These are phyloP conservation scores for Graphilbum fragrans DNA, from an alignment of 2,329 filamentous ascomycete genomes.

Conservation along the genomic window DNA sequence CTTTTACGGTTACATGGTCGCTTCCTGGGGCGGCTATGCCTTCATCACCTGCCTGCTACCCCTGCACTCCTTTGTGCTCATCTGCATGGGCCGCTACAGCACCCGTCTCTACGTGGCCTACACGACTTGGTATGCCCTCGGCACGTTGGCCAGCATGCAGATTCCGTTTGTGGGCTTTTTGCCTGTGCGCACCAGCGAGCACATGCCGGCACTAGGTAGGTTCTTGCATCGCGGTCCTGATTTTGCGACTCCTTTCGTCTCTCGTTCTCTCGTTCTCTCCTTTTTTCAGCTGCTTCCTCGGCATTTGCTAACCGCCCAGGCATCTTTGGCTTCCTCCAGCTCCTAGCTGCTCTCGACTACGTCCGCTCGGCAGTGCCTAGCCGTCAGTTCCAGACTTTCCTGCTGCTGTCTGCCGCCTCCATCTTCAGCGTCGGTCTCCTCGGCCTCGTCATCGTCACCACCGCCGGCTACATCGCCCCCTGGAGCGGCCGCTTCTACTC, in stretches of 20 bases:
- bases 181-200: conserved; percentile 92
- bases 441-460: conserved; percentile 65
- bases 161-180: conserved; percentile 97
- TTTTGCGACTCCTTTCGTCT: neutral
- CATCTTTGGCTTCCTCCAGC: conserved; percentile 89
- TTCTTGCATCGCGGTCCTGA: too few species aligned
- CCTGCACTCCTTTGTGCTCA: conserved; percentile 83
- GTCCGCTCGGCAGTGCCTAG: conserved; percentile 78
- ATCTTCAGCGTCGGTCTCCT: conserved; percentile 70
- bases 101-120: conserved; percentile 90
- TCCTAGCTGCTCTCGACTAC: conserved; percentile 86
- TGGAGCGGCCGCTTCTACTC: conserved; percentile 99
- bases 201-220: conserved; percentile 90
- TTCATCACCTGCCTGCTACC: conserved; percentile 98
- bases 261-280: conserved; percentile 1
- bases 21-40: conserved; percentile 97
- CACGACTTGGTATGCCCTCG: conserved; percentile 94
- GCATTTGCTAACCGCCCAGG: conserved; percentile 33
- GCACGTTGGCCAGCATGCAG: conserved; percentile 96
- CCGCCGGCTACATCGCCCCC: conserved; percentile 84
- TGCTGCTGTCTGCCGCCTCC: conserved; percentile 61
- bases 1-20: conserved; percentile 99
- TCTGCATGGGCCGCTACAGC: conserved; percentile 96
- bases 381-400: conserved; percentile 87
- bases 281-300: neutral